Evolutionary conservation across 2,329 filamentous ascomycete species (phyloP).

Genomic region (Scedosporium aurantiacum): DNA sequence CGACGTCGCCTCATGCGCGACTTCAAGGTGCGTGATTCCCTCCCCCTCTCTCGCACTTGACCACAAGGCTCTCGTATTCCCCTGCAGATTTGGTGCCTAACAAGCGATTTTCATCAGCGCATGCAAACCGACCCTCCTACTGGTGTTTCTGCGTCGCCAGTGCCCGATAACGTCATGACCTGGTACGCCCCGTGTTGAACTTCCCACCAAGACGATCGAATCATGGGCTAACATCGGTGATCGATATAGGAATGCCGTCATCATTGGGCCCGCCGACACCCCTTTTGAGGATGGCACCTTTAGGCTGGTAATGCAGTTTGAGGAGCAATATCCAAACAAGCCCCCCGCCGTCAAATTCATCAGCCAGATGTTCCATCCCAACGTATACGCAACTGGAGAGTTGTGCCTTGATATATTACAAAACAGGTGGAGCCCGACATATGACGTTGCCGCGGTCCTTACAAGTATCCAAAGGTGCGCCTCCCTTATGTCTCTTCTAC

Average conservation of each 20-base stretch:
- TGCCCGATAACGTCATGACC: slow-evolving; percentile 95
- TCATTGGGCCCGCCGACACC: slow-evolving; percentile 92
- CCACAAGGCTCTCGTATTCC: background rate
- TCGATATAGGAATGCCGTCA: slow-evolving; percentile 79
- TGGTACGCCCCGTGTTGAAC: slow-evolving; percentile 46
- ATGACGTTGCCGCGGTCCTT: slow-evolving; percentile 92
- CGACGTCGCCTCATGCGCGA: slow-evolving; percentile 96
- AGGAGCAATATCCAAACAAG: slow-evolving; percentile 98
- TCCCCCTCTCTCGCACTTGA: slow-evolving; percentile 6
- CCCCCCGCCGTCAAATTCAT: slow-evolving; percentile 97
- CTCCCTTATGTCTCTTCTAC: background rate
- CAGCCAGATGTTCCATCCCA: slow-evolving; percentile 98
- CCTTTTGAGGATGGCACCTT: slow-evolving; percentile 98
- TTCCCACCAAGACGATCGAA: background rate
- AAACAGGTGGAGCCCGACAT: slow-evolving; percentile 97
- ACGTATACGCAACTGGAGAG: slow-evolving; percentile 95
- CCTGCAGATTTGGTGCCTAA: background rate
- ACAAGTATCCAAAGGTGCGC: slow-evolving; percentile 90
- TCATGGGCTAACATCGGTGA: slow-evolving; percentile 12
- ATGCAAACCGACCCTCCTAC: slow-evolving; percentile 99
- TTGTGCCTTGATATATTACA: slow-evolving; percentile 94
- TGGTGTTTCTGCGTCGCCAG: slow-evolving; percentile 89
- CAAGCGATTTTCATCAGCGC: slow-evolving; percentile 45
- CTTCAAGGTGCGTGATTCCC: slow-evolving; percentile 67
- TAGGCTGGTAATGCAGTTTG: slow-evolving; percentile 95